Conservation (phyloP, 2,329 filamentous ascomycete species). For the Ceratocystis huliohia region DNA sequence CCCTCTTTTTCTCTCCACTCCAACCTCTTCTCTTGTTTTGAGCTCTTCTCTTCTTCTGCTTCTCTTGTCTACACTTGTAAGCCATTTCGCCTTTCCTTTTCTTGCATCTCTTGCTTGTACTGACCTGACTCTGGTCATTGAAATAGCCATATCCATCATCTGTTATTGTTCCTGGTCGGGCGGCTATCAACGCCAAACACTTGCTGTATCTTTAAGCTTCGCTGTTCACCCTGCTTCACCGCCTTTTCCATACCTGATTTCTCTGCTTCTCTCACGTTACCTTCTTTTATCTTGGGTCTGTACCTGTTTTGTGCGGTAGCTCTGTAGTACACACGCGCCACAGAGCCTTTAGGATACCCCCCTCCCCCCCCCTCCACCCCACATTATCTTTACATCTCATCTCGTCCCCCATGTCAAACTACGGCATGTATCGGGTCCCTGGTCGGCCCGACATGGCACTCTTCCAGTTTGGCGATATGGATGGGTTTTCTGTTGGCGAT, state of each 20-base stretch:
- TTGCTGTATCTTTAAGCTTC: not conserved
- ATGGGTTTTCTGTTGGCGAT: slow-evolving; percentile 6
- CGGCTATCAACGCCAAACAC: not conserved
- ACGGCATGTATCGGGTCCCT: slow-evolving; percentile 8
- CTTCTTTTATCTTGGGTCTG: not conserved
- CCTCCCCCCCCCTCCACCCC: not conserved
- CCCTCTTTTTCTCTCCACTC: not conserved
- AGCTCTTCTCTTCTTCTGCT: not conserved
- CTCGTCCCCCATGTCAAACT: slow-evolving; percentile 6
- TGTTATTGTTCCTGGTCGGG: not conserved
- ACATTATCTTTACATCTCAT: not conserved
- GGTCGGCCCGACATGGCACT: not conserved
- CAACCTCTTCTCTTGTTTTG: slow-evolving; percentile 1
- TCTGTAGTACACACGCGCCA: not conserved
- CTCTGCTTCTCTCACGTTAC: not conserved
- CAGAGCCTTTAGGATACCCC: not conserved
- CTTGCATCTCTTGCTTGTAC: not conserved
- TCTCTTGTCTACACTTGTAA: not conserved
- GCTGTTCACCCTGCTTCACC: not conserved
- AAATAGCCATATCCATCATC: not conserved
- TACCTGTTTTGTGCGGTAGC: too few species aligned
- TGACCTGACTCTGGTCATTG: not conserved
- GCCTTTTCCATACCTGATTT: slow-evolving; percentile 1
- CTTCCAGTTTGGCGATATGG: slow-evolving; percentile 12
- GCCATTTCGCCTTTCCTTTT: not conserved